Conservation (phyloP, 441 rosid genomes). For the Aquilaria agallochum region DNA sequence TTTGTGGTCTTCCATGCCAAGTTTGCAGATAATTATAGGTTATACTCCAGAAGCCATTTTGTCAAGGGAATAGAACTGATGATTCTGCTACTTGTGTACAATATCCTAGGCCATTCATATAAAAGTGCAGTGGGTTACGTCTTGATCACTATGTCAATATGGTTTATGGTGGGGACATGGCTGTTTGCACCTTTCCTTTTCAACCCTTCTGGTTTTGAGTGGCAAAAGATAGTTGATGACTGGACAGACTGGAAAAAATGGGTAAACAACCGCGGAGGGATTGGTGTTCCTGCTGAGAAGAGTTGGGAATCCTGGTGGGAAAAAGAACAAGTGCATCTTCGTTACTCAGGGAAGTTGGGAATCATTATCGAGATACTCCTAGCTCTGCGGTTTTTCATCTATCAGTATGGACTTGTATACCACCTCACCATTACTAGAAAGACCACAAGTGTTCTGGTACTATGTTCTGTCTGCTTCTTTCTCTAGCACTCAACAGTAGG, state of each 20-base stretch:
- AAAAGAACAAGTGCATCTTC: constrained; percentile 67
- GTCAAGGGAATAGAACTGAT: constrained; percentile 87
- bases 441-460: constrained; percentile 52
- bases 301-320: constrained; percentile 99
- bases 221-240: constrained; percentile 80
- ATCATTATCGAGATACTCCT: constrained; percentile 58
- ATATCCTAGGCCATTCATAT: constrained; percentile 57
- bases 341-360: constrained; percentile 58
- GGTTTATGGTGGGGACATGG: constrained; percentile 95
- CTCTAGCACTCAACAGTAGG: not conserved
- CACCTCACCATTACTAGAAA: constrained; percentile 48
- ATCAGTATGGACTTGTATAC: constrained; percentile 76
- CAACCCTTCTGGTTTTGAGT: constrained; percentile 97
- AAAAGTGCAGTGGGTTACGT: constrained; percentile 61
- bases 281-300: constrained; percentile 69
- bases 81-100: constrained; percentile 74
- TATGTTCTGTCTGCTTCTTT: constrained; percentile 5
- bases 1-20: constrained; percentile 89
- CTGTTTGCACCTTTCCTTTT: constrained; percentile 93
- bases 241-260: constrained; percentile 85
- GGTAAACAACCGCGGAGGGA: constrained; percentile 68
- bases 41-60: constrained; percentile 92
- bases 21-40: constrained; percentile 87
- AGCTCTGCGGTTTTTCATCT: constrained; percentile 66
- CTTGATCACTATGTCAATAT: constrained; percentile 72